These are phyloP conservation scores for Aspergillus panamensis DNA, from an alignment of 495 filamentous ascomycete species.

Conservation along the genomic window DNA sequence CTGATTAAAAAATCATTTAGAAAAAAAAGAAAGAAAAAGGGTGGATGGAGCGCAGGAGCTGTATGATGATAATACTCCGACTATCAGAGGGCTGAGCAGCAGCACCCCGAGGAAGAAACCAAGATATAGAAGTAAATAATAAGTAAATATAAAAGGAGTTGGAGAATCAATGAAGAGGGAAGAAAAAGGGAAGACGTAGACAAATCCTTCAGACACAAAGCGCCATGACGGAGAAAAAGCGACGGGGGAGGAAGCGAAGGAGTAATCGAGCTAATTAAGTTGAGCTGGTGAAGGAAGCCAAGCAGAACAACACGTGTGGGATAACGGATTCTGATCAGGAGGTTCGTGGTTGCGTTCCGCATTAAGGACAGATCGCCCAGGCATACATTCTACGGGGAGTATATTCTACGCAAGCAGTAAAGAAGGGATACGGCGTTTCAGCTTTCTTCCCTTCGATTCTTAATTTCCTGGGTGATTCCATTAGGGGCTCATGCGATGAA, in stretches of 20 bases:
- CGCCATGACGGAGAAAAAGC: slow-evolving; percentile 38
- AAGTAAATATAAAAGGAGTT: slow-evolving; percentile 11
- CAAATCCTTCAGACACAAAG: slow-evolving; percentile 7
- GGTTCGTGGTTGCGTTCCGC: neutral
- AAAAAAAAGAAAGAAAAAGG: neutral
- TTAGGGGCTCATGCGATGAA: too few relatives aligned
- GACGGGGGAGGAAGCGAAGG: slow-evolving; percentile 27
- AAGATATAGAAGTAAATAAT: neutral
- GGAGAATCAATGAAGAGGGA: slow-evolving; percentile 37
- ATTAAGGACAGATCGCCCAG: neutral
- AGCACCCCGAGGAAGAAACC: slow-evolving; percentile 15
- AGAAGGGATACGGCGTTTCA: neutral
- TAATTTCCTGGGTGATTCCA: too few relatives aligned
- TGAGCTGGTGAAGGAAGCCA: slow-evolving; percentile 31
- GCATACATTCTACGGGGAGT: neutral
- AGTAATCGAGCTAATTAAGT: slow-evolving; percentile 32
- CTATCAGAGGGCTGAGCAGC: slow-evolving; percentile 20
- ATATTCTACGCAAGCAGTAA: neutral
- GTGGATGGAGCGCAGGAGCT: neutral
- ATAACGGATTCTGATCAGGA: neutral
- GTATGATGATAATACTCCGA: slow-evolving; percentile 7
- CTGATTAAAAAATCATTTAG: slow-evolving; percentile 14
- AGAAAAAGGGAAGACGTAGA: slow-evolving; percentile 3
- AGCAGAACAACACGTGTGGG: slow-evolving; percentile 13
- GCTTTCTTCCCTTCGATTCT: neutral